A percentile compares a stretch with the other conserved stretches of the same genome.
phyloP scores from a whole-genome alignment of 108 stramenopile genomes.

The Skeletonema grethae region DNA sequence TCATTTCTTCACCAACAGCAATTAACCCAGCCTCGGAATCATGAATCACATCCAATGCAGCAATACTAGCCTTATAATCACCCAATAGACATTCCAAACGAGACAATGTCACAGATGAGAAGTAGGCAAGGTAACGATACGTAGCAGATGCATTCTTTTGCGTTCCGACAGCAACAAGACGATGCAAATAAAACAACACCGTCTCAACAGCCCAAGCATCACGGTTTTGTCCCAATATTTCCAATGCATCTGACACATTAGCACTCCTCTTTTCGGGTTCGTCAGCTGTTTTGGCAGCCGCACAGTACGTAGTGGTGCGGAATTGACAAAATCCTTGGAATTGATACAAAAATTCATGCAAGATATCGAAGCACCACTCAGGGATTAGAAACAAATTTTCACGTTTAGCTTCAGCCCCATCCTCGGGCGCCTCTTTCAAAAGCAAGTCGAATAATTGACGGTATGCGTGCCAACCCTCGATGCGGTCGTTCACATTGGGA shows the following conservation, averaged over 20 bases:
- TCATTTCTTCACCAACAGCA: slow-evolving; percentile 50
- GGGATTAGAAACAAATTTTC: slow-evolving; percentile 81
- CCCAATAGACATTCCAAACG: slow-evolving; percentile 96
- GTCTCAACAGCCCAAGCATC: slow-evolving; percentile 96
- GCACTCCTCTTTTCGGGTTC: slow-evolving; percentile 51
- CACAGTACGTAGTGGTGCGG: slow-evolving; percentile 71
- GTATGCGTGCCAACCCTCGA: slow-evolving; percentile 92
- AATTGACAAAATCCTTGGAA: slow-evolving; percentile 99
- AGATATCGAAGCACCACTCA: slow-evolving; percentile 97
- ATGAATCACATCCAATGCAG: slow-evolving; percentile 68
- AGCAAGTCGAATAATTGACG: slow-evolving; percentile 82
- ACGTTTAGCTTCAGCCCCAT: slow-evolving; percentile 20
- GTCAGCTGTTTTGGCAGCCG: slow-evolving; percentile 62
- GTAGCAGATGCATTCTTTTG: slow-evolving; percentile 53
- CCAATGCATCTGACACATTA: slow-evolving; percentile 76
- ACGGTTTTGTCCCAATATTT: slow-evolving; percentile 53
- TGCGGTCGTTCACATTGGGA: slow-evolving; percentile 80
- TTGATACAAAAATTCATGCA: slow-evolving; percentile 98
- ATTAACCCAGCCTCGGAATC: slow-evolving; percentile 33
- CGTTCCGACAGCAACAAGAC: slow-evolving; percentile 79
- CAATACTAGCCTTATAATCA: slow-evolving; percentile 87
- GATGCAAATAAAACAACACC: slow-evolving; percentile 89
- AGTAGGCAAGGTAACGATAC: slow-evolving; percentile 91
- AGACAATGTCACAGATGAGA: slow-evolving; percentile 87
- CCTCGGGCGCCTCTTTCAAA: slow-evolving; percentile 61